Conservation (phyloP, 208 protist genomes). For the Acanthamoeba triangularis region DNA sequence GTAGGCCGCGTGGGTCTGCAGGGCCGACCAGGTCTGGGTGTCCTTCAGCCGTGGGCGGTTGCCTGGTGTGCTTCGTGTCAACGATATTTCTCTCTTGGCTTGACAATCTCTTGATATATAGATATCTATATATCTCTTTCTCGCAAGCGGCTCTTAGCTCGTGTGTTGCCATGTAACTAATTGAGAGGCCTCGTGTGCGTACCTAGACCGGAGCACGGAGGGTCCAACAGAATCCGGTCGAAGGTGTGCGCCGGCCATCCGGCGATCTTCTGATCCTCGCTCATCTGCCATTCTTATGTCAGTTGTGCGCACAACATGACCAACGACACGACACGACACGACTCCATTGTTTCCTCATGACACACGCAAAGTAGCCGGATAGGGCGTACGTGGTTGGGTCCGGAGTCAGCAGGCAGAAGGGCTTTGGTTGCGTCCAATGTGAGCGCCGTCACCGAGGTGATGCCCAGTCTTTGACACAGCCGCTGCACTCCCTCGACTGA, state of each 20-base stretch:
- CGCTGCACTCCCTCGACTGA: slow-evolving; percentile 4
- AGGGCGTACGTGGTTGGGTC: not conserved
- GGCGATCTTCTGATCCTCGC: too few relatives aligned
- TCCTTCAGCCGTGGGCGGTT: slow-evolving; percentile 75
- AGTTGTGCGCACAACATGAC: too few relatives aligned
- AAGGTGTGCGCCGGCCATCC: slow-evolving; percentile 22
- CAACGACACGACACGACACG: not conserved
- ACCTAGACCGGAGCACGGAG: slow-evolving; percentile 75
- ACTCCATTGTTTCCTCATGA: too few relatives aligned
- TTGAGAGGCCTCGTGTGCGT: not conserved
- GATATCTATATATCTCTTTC: not conserved
- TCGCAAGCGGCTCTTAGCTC: not conserved
- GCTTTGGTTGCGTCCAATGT: slow-evolving; percentile 68
- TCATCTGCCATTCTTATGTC: too few relatives aligned
- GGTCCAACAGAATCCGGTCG: slow-evolving; percentile 78
- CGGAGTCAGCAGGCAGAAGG: too few relatives aligned
- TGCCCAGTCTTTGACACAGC: slow-evolving; percentile 49
- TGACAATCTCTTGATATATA: not conserved
- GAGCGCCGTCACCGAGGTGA: slow-evolving; percentile 59
- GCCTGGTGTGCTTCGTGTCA: slow-evolving; percentile 8
- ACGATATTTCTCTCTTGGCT: not conserved
- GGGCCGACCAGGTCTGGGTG: not conserved
- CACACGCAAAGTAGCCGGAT: not conserved
- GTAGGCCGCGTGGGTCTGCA: slow-evolving; percentile 64
- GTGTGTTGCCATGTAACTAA: not conserved